These are phyloP conservation scores for Lachancea thermotolerans DNA, from an alignment of 805 yeast genomes.

Conservation along the genomic window DNA sequence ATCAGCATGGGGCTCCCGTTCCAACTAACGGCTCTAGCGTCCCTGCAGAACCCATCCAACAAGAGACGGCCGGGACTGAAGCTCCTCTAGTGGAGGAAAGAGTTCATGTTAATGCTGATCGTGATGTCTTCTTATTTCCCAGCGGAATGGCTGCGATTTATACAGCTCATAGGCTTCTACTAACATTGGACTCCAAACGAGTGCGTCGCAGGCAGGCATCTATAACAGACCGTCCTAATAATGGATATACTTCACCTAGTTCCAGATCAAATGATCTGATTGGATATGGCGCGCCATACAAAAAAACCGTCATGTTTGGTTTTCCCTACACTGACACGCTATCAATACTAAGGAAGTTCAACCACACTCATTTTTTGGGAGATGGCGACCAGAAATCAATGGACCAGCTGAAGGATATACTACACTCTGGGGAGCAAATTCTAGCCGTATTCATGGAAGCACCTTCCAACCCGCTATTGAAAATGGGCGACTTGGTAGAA, in stretches of 20 bases:
- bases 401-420: slow-evolving; percentile 52
- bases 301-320: slow-evolving; percentile 87
- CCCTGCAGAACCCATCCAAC: slow-evolving; percentile 27
- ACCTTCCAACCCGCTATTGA: slow-evolving; percentile 89
- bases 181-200: slow-evolving; percentile 34
- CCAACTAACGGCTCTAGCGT: slow-evolving; percentile 14
- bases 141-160: slow-evolving; percentile 92
- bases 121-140: slow-evolving; percentile 78
- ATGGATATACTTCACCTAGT: slow-evolving; percentile 2
- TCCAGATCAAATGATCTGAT: slow-evolving; percentile 9
- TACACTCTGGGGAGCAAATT: slow-evolving; percentile 60
- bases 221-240: slow-evolving; percentile 18
- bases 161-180: slow-evolving; percentile 60
- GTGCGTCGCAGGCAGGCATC: slow-evolving; percentile 17
- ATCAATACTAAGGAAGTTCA: slow-evolving; percentile 79
- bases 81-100: slow-evolving; percentile 3
- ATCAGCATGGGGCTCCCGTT: background rate
- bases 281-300: slow-evolving; percentile 28
- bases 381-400: slow-evolving; percentile 65
- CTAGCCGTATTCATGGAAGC: slow-evolving; percentile 83
- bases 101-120: slow-evolving; percentile 31
- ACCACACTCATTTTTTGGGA: slow-evolving; percentile 85
- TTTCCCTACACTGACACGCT: slow-evolving; percentile 93
- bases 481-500: slow-evolving; percentile 68
- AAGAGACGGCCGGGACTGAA: slow-evolving; percentile 1